Percentiles rank a stretch among this genome's conserved stretches.
Evolutionary conservation across 78 protist genomes (phyloP).

Genomic region (Cavenderia fasciculata): DNA sequence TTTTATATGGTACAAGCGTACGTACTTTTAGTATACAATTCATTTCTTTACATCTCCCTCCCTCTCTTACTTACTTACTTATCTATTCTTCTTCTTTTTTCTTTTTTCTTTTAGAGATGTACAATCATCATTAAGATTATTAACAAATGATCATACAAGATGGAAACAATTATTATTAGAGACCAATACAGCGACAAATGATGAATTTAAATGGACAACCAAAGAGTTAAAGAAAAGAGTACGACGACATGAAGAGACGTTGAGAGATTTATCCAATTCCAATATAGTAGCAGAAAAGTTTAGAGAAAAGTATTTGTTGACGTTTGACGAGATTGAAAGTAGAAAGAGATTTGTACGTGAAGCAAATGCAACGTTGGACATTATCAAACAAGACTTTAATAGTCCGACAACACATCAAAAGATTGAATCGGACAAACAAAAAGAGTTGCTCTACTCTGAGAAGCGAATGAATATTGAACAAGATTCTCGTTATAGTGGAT

Average conservation of each 20-base stretch:
- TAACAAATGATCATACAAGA: conserved; percentile 17
- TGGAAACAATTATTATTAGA: conserved; percentile 32
- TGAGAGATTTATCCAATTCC: conserved; percentile 13
- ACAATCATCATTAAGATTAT: conserved; percentile 21
- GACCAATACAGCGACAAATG: conserved; percentile 53
- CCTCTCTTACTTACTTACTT: too few species aligned
- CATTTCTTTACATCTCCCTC: too few species aligned
- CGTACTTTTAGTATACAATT: too few species aligned
- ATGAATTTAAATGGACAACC: conserved; percentile 65
- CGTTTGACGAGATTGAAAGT: conserved; percentile 14
- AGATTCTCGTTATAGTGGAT: conserved; percentile 9
- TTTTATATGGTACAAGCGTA: too few species aligned
- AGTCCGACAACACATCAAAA: not conserved
- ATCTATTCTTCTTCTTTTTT: too few species aligned
- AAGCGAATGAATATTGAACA: conserved; percentile 1
- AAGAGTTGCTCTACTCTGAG: conserved; percentile 26
- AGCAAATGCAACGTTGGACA: conserved; percentile 18
- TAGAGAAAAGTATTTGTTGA: conserved; percentile 10
- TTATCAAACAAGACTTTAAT: conserved; percentile 5
- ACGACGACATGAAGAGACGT: not conserved
- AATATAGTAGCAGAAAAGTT: conserved; percentile 36
- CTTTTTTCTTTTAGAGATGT: too few species aligned
- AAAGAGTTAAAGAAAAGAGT: conserved; percentile 41
- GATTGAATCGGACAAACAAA: conserved; percentile 45
- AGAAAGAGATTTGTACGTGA: conserved; percentile 59